Conservation (phyloP, 306 rosid species). For the Purshia tridentata region DNA sequence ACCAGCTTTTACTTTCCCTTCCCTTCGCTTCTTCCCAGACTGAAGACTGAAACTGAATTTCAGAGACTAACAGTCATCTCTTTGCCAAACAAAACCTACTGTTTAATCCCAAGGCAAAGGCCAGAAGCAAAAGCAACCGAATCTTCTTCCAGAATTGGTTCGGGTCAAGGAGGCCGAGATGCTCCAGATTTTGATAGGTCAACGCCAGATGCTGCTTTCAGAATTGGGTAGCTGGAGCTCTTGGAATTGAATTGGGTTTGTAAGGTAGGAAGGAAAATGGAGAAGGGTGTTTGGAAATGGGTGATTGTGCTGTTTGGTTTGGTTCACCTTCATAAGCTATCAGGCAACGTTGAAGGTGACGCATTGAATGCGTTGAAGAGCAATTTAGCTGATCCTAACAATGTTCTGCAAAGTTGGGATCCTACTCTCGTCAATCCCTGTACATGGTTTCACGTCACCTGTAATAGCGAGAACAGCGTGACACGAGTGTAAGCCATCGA, state of each 20-base stretch:
- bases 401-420: constrained; percentile 92
- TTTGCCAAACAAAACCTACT: background rate
- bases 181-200: constrained; percentile 10
- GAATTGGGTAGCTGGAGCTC: background rate
- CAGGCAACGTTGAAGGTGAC: constrained; percentile 81
- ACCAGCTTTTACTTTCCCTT: background rate
- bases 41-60: background rate
- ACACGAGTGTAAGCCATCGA: constrained; percentile 80
- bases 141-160: background rate
- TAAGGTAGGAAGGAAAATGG: constrained; percentile 17
- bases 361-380: constrained; percentile 84
- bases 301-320: constrained; percentile 52
- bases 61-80: background rate
- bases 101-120: background rate
- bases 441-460: constrained; percentile 93
- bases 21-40: background rate
- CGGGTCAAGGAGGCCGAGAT: background rate
- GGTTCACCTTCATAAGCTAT: constrained; percentile 36
- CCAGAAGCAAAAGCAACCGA: background rate
- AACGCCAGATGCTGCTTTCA: background rate
- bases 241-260: constrained; percentile 11
- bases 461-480: constrained; percentile 73
- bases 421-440: constrained; percentile 91
- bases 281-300: constrained; percentile 35
- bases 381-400: constrained; percentile 76